These are phyloP conservation scores for Polyporus tsugae DNA, from an alignment of 1,284 basidiomycete genomes.

Conservation along the genomic window DNA sequence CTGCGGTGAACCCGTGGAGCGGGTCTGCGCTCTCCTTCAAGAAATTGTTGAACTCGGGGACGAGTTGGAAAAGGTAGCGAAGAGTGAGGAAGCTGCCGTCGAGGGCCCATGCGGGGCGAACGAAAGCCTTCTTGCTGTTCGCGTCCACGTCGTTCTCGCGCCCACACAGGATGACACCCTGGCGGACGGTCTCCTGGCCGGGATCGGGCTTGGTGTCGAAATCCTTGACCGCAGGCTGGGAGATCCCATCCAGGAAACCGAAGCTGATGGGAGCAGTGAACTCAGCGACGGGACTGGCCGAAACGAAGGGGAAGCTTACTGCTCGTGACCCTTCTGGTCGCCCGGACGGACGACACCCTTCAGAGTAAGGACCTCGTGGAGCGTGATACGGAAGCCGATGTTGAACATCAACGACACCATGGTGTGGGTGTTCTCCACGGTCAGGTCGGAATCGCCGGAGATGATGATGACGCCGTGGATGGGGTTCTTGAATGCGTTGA, in stretches of 20 bases:
- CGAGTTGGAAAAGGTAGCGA: constrained; percentile 61
- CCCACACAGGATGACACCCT: constrained; percentile 47
- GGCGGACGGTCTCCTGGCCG: constrained; percentile 43
- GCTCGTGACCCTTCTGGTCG: constrained; percentile 46
- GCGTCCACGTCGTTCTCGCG: constrained; percentile 39
- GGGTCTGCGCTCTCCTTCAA: constrained; percentile 51
- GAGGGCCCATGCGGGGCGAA: constrained; percentile 54
- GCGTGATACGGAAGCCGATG: constrained; percentile 36
- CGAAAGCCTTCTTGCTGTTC: constrained; percentile 24
- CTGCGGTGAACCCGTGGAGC: constrained; percentile 44
- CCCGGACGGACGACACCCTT: constrained; percentile 45
- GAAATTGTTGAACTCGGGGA: constrained; percentile 64
- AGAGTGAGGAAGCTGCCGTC: constrained; percentile 65
- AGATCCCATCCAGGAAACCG: constrained; percentile 52
- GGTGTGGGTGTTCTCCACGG: constrained; percentile 25
- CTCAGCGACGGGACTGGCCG: neutral
- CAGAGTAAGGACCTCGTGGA: constrained; percentile 42
- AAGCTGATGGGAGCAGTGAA: constrained; percentile 34
- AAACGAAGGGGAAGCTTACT: constrained; percentile 28
- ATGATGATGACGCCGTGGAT: constrained; percentile 49
- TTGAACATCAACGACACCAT: constrained; percentile 25
- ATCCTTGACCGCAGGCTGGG: constrained; percentile 47
- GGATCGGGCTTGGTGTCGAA: constrained; percentile 44
- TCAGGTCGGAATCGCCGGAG: constrained; percentile 41
- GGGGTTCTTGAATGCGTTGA: constrained; percentile 43